phyloP scores from a whole-genome alignment of 1,284 basidiomycete genomes.

The Acaromyces ingoldii region DNA sequence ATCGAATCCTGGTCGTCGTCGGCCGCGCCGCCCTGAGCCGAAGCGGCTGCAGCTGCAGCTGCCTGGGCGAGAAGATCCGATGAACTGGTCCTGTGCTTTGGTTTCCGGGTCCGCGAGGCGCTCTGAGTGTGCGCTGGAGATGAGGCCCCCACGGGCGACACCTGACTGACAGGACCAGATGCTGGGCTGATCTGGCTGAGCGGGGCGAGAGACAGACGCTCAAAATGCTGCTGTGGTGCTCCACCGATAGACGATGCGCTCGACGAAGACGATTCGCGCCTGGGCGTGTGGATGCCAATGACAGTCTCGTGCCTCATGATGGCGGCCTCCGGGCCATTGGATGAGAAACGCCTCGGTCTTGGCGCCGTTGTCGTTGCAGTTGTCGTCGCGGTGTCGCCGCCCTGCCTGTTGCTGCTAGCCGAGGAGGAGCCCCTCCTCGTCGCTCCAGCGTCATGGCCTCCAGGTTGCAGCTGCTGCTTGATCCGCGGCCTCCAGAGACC shows the following conservation, averaged over 20 bases:
- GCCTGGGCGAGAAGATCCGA: constrained; percentile 18
- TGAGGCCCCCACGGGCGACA: no score
- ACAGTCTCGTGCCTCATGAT: constrained; percentile 40
- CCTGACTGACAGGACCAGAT: no score
- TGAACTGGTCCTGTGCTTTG: no score
- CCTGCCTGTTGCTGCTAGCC: neutral
- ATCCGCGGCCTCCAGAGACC: no score
- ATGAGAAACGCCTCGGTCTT: constrained; percentile 27
- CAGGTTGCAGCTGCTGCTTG: no score
- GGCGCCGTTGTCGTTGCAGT: neutral
- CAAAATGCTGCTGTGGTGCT: neutral
- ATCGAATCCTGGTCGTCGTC: constrained; percentile 13
- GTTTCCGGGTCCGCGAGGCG: no score
- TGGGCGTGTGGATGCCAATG: constrained; percentile 41
- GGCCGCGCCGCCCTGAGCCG: constrained; percentile 21
- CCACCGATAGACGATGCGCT: neutral
- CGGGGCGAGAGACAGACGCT: constrained; percentile 12
- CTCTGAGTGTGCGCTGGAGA: no score
- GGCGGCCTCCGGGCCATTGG: constrained; percentile 36
- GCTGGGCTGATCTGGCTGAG: constrained; percentile 30
- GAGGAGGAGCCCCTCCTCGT: constrained; percentile 5
- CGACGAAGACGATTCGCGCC: constrained; percentile 21
- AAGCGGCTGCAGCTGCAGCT: constrained; percentile 31
- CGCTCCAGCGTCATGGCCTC: no score
- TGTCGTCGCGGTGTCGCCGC: neutral